These are phyloP conservation scores for Truncatella angustata DNA, from an alignment of 2,329 filamentous ascomycete species.

Conservation along the genomic window DNA sequence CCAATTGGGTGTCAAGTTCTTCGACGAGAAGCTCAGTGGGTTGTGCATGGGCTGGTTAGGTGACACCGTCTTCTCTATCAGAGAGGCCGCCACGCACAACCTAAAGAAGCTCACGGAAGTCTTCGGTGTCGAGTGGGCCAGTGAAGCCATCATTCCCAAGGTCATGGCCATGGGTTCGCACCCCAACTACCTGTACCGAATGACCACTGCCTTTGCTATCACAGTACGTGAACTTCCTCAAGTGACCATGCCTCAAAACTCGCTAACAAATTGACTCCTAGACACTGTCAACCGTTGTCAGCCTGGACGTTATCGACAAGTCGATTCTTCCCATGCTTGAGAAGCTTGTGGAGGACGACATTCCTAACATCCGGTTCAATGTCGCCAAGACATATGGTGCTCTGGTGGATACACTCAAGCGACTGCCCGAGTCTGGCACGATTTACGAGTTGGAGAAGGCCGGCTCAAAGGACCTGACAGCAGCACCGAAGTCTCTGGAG, in stretches of 20 bases:
- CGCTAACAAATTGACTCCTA: slow-evolving; percentile 38
- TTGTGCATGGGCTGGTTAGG: slow-evolving; percentile 99
- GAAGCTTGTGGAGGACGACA: slow-evolving; percentile 88
- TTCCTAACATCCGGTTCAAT: slow-evolving; percentile 99
- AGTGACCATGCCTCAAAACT: too few species aligned
- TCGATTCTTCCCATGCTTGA: slow-evolving; percentile 96
- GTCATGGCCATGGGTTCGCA: slow-evolving; percentile 98
- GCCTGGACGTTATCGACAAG: slow-evolving; percentile 86
- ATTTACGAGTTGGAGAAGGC: slow-evolving; percentile 82
- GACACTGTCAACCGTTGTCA: slow-evolving; percentile 92
- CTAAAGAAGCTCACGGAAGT: slow-evolving; percentile 98
- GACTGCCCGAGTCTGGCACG: slow-evolving; percentile 84
- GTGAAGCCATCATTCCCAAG: slow-evolving; percentile 95
- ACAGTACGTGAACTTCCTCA: slow-evolving; percentile 64
- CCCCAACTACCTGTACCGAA: slow-evolving; percentile 97
- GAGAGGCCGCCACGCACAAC: slow-evolving; percentile 95
- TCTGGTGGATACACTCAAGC: slow-evolving; percentile 86
- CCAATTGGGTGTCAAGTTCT: slow-evolving; percentile 95
- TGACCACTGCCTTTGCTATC: slow-evolving; percentile 99
- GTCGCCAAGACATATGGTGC: slow-evolving; percentile 96
- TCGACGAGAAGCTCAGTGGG: slow-evolving; percentile 93
- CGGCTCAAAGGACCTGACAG: slow-evolving; percentile 51
- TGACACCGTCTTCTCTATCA: slow-evolving; percentile 97
- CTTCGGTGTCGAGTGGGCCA: slow-evolving; percentile 97
- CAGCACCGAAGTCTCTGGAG: slow-evolving; percentile 72